A percentile compares a stretch with the other conserved stretches of the same genome.
Conservation (phyloP, 176 grass and related monocot genomes). For the Oryza punctata region DNA sequence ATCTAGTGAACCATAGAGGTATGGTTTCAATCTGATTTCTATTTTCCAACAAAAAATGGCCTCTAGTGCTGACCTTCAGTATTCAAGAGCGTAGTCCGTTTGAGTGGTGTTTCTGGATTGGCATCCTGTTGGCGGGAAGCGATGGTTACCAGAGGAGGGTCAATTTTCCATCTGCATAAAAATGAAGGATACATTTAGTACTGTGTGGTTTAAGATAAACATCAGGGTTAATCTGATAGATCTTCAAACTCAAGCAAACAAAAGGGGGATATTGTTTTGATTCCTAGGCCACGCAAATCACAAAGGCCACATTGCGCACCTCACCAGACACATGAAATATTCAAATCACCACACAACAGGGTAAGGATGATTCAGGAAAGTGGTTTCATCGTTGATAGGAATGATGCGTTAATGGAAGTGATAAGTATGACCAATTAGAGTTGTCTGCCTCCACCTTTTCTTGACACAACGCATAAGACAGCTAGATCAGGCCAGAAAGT, state of each 20-base stretch:
- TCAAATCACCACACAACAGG: neutral
- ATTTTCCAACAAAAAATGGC: slow-evolving; percentile 19
- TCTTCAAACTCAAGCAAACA: neutral
- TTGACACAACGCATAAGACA: slow-evolving; percentile 20
- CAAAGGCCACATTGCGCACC: neutral
- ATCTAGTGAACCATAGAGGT: slow-evolving; percentile 9
- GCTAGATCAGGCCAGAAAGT: slow-evolving; percentile 38
- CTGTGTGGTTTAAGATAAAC: neutral
- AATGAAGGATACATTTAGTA: neutral
- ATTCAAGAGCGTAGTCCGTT: slow-evolving; percentile 21
- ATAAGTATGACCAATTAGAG: slow-evolving; percentile 41
- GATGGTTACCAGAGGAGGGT: slow-evolving; percentile 44
- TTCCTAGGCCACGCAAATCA: neutral
- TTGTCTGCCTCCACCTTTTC: slow-evolving; percentile 24
- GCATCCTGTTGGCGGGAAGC: slow-evolving; percentile 33
- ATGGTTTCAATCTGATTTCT: slow-evolving; percentile 32
- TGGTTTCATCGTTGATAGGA: neutral
- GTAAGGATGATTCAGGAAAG: neutral
- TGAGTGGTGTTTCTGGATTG: slow-evolving; percentile 22
- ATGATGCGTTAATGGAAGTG: slow-evolving; percentile 16
- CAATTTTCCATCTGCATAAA: slow-evolving; percentile 63
- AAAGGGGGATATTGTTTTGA: neutral
- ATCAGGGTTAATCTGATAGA: neutral
- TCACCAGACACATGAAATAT: neutral
- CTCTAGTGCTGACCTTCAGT: slow-evolving; percentile 44